Evolutionary conservation across 1,284 basidiomycete genomes (phyloP).

Genomic region (Pholiota adiposa): DNA sequence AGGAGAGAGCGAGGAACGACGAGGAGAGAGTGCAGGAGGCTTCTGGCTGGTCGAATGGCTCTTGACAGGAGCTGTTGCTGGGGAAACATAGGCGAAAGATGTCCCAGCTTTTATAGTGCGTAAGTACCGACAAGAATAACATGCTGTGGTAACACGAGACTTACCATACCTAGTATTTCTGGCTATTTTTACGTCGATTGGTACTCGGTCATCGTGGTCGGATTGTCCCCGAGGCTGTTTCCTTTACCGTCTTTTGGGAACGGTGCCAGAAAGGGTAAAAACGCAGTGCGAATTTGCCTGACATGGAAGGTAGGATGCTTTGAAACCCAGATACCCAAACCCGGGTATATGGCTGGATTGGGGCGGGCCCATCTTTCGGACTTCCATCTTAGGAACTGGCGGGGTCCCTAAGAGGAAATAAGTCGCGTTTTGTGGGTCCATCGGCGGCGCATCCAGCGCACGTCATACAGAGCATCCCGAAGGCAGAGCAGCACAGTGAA

Average conservation of each 20-base stretch:
- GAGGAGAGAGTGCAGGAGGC: neutral
- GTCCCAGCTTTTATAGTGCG: slow-evolving; percentile 25
- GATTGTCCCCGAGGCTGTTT: slow-evolving; percentile 33
- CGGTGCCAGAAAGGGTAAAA: neutral
- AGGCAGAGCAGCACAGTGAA: too few species aligned
- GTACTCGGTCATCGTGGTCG: slow-evolving; percentile 25
- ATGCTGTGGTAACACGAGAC: slow-evolving; percentile 8
- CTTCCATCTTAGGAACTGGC: neutral
- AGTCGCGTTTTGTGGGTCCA: neutral
- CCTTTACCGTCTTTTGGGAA: neutral
- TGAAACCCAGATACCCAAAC: neutral
- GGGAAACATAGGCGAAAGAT: slow-evolving; percentile 1
- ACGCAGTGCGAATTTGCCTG: neutral
- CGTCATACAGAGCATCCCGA: too few species aligned
- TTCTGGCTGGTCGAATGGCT: neutral
- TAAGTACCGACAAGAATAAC: neutral
- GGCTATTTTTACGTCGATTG: too few species aligned
- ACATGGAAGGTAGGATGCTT: neutral
- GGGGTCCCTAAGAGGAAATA: neutral
- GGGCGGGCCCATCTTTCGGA: neutral
- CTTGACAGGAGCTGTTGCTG: slow-evolving; percentile 7
- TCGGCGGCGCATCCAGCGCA: neutral
- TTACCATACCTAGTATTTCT: slow-evolving; percentile 26
- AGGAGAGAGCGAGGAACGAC: neutral
- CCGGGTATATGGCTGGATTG: neutral